Base-by-base conservation (phyloP, 208 protist species). In the Trypanosoma avium region DNA sequence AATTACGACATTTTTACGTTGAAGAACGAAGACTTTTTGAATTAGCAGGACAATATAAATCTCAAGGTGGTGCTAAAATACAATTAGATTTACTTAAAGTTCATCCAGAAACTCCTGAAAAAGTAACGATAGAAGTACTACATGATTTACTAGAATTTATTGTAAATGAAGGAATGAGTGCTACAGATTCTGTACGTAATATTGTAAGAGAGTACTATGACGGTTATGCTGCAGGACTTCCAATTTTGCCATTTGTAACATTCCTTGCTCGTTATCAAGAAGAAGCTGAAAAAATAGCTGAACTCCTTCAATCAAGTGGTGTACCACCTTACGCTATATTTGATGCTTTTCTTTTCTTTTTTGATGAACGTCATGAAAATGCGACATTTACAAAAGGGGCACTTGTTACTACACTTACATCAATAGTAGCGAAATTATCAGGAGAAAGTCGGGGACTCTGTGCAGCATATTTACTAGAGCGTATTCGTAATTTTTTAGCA, bases 61-160 rank as follows among this genome's bases (percentile, higher is more conserved):
- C 53, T 24, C 59, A 90, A 3, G 89, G 89, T 52, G 89, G 89
- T 29, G 82, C 79, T 40, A 88, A 75, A 57, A 70, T 92, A 5
- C 79, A 95, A 80, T 64, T 95, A n/a, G 86, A 95, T 56, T 53
- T 95, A 17, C 65, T 95, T 24, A 88, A 89, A 70, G 82, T 90
- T 5, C 75, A 91, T 68, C 49, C 75, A 1, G 80, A 87, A 50
- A 61, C 80, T 0, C 67, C 78, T 0, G 73, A 79, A 57, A 55
- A 64, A 30, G 62, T 82, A 29, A 82, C 84, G 13, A 43, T 72
- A 10, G 70, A 75, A 27, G 77, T 85, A 22, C 61, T 95, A 19
- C 71, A 77, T 22, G 85, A 86, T 45, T 58, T 95, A 22, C 74
- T 78, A n/a, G 79, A 72, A 9, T 63, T 61, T 52, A 55, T 70